Evolutionary conservation across 148 eudicot genomes (phyloP).

Genomic region (Vaccinium corymbosum): DNA sequence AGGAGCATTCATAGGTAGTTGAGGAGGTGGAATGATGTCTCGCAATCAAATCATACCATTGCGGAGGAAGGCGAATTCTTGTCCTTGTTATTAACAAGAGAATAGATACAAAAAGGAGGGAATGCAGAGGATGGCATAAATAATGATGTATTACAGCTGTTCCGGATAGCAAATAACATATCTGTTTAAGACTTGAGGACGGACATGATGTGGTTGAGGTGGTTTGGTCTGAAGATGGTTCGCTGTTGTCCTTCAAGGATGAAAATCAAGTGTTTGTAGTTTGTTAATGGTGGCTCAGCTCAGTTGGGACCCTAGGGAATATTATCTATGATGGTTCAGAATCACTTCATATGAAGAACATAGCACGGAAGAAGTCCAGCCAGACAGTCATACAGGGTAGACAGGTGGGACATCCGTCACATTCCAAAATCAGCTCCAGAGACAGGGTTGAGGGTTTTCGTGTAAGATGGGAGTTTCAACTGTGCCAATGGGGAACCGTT

Average conservation of each 20-base stretch:
- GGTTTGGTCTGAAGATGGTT: not conserved
- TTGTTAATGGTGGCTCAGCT: not conserved
- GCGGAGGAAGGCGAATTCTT: not conserved
- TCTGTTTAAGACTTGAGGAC: not conserved
- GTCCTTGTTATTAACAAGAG: not conserved
- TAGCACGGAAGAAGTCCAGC: not conserved
- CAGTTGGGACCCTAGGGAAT: not conserved
- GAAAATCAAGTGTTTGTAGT: not conserved
- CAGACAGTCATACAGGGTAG: not conserved
- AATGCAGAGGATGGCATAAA: not conserved
- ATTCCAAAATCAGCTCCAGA: not conserved
- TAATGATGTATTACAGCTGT: not conserved
- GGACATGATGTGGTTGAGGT: not conserved
- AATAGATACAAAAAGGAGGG: not conserved
- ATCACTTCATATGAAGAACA: not conserved
- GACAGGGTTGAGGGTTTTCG: not conserved
- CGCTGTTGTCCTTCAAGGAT: not conserved
- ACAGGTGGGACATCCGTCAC: not conserved
- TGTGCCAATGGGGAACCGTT: not conserved
- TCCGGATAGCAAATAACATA: not conserved
- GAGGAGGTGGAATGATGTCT: not conserved
- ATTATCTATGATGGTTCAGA: not conserved
- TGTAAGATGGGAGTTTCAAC: not conserved
- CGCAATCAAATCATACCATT: not conserved
- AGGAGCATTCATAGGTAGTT: not conserved